Base-by-base conservation (phyloP, 73 alveolate species). In the Paramecium pentaurelia region DNA sequence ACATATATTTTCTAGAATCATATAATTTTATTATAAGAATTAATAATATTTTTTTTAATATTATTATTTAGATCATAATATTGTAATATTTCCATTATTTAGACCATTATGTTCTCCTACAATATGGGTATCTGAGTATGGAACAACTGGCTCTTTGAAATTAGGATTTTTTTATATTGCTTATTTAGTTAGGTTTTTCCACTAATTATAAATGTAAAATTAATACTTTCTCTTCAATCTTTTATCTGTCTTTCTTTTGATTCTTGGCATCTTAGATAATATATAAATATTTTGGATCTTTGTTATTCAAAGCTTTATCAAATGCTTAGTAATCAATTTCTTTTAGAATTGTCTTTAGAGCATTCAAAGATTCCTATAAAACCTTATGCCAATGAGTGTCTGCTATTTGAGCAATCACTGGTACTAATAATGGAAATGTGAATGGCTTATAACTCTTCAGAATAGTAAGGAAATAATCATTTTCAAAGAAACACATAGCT, bases 401-500 rank as follows among this genome's bases (percentile, higher is more conserved):
- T 32, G 99, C 98, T 68, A 96, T 88, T 88, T 96, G 77, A 45
- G 92, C 93, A 9, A 96, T 96, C 60, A 93, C 95, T 12, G 99
- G 99, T 16, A 96, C 99, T 22, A 96, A 71, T 86, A 96, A 95
- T 40, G 97, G 97, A 95, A 96, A 96, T 60, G 99, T 96, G 87
- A 91, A 86, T 32, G 94, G 95, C 86, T 96, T 96, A 91, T 94
- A 96, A 83, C 96, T 95, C 83, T 96, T 96, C 49, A 96, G 85
- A 54, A 96, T 96, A 4, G 95, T 92, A 64, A 96, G 93, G 93
- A 96, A 96, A 92, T 93, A 93, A 92, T 97, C 99, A 44, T 95
- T 96, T 88, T 97, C 98, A 83, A 96, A 97, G 95, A 97, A 96
- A 85, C 98, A 95, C 99, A 97, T 97, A 11, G 99, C 98, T 77